Evolutionary conservation across 148 eudicot species (phyloP), one percentile per base, ranked within the genome.

Genomic region (Cornus controversa): DNA sequence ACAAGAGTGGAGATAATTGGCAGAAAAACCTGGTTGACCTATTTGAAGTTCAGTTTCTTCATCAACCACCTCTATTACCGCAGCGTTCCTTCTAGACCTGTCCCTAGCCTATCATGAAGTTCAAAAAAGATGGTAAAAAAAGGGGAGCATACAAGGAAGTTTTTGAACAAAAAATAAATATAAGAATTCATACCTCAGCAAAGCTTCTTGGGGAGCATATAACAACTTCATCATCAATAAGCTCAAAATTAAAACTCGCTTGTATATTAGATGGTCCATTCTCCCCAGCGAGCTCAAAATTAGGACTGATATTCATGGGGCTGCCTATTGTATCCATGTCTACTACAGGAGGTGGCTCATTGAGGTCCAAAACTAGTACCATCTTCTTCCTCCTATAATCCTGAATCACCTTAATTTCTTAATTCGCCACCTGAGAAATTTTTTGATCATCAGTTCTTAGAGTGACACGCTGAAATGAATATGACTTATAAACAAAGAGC

Each of bases 191-290:
- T 47, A 79, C 81, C 81, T 73, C 77, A 66, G 23, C 66, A 73
- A 79, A 79, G 66, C 81, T 54, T 57, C 77, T 79, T 34, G 81
- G 81, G 72, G 81, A 79, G 64, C 81, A 73, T 50, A 73, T 66
- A 47, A 79, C 67, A 66, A 79, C 81, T 16, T 79, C 81, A 23
- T 79, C 81, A 73, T 79, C 81, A 72, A 27, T 24, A 5, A 26
- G 34, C 37, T 57, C 67, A 15, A 54, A 28, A 14, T 20, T 24
- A 26, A 29, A n/a, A 20, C 67, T 6, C 9, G 57, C 25, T 67
- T 73, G 77, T 37, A 31, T 50, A 65, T n/a, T 64, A 50, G 37
- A 72, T 25, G 18, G 28, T 78, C 45, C 47, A 18, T 24, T 53
- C 28, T 65, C 75, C 72, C 37, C 25, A 73, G 77, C 67, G 10